Conservation (phyloP, 2,329 filamentous ascomycete species). For the Curvularia verruculosa region DNA sequence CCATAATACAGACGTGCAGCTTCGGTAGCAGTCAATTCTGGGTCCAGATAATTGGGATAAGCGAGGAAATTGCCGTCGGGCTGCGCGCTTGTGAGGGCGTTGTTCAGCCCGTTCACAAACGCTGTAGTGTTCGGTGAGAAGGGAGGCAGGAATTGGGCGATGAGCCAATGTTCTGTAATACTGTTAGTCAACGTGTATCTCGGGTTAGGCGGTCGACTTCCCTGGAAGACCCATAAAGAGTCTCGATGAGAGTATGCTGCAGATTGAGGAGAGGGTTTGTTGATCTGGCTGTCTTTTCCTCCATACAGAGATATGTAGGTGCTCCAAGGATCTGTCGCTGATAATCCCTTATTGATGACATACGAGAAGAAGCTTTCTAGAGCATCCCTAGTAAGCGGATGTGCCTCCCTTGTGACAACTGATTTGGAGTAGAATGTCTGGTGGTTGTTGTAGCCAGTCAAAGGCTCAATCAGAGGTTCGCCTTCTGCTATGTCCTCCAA, state of each 20-base stretch:
- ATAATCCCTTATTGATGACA: slow-evolving; percentile 1
- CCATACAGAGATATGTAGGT: slow-evolving; percentile 9
- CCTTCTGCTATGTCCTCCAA: slow-evolving; percentile 12
- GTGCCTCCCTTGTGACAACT: slow-evolving; percentile 9
- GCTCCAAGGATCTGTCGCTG: background rate
- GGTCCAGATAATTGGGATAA: slow-evolving; percentile 14
- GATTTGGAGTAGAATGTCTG: slow-evolving; percentile 15
- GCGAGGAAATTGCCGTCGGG: slow-evolving; percentile 10
- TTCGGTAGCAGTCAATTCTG: slow-evolving; percentile 8
- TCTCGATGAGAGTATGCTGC: slow-evolving; percentile 10
- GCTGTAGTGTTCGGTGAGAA: slow-evolving; percentile 4
- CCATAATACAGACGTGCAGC: slow-evolving; percentile 9
- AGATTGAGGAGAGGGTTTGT: background rate
- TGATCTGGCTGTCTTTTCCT: slow-evolving; percentile 12
- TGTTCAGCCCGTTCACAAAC: slow-evolving; percentile 10
- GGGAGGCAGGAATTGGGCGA: slow-evolving; percentile 4
- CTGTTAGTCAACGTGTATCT: background rate
- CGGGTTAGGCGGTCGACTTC: background rate
- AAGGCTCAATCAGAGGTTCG: slow-evolving; percentile 11
- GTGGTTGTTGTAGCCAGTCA: slow-evolving; percentile 8
- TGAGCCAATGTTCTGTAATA: slow-evolving; percentile 6
- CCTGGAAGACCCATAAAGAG: slow-evolving; percentile 11
- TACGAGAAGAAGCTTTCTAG: slow-evolving; percentile 3
- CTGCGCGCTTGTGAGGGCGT: slow-evolving; percentile 6
- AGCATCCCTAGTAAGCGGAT: slow-evolving; percentile 6